Conservation (phyloP, 495 filamentous ascomycete species). For the Hyaloscypha hepaticicola region DNA sequence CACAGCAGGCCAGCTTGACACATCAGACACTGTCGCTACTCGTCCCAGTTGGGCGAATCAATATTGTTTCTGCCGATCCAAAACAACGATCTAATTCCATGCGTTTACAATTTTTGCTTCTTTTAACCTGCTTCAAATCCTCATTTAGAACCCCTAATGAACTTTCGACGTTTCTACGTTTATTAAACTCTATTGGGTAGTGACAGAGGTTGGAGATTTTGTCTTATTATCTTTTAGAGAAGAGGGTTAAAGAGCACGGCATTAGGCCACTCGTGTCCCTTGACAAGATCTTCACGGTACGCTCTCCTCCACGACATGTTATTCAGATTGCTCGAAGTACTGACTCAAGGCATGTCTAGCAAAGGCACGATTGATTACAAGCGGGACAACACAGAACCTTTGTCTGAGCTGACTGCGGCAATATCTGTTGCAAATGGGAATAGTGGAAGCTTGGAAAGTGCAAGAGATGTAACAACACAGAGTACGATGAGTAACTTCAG, state of each 20-base stretch:
- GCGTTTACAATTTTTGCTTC: constrained; percentile 15
- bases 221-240: constrained; percentile 16
- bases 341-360: constrained; percentile 22
- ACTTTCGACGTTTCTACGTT: constrained; percentile 13
- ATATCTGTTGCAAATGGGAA: constrained; percentile 19
- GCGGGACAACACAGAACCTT: constrained; percentile 22
- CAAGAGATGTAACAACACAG: background rate
- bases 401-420: constrained; percentile 20
- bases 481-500: background rate
- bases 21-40: background rate
- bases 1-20: constrained; percentile 11
- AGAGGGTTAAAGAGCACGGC: constrained; percentile 17
- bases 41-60: constrained; percentile 15
- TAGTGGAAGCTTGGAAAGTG: constrained; percentile 1
- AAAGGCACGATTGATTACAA: constrained; percentile 18
- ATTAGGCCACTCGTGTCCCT: constrained; percentile 19
- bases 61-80: constrained; percentile 14
- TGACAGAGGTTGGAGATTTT: constrained; percentile 18
- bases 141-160: background rate
- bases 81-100: constrained; percentile 14
- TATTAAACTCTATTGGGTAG: constrained; percentile 19
- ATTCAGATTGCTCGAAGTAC: constrained; percentile 20
- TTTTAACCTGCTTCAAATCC: constrained; percentile 10
- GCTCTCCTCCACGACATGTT: constrained; percentile 20
- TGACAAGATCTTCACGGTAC: constrained; percentile 19